Conservation (phyloP, 441 rosid genomes). For the Gossypium davidsonii region DNA sequence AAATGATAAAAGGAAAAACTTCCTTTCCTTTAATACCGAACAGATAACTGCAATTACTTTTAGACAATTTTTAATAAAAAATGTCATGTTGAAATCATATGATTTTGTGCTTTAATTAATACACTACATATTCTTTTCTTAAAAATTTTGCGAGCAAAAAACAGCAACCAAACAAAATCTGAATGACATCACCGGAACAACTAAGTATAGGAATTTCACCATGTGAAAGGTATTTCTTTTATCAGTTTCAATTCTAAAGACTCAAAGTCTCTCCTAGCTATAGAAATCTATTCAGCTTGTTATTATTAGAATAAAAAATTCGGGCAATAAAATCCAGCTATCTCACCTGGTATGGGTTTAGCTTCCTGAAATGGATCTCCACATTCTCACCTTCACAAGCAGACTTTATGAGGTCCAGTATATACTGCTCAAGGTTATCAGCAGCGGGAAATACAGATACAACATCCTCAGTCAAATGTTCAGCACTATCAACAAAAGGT, state of each 20-base stretch:
- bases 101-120: background rate
- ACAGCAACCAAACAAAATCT: no score
- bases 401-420: conserved; percentile 59
- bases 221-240: background rate
- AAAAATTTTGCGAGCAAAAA: no score
- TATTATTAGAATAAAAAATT: conserved; percentile 3
- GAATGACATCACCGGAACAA: background rate
- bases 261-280: background rate
- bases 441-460: conserved; percentile 92
- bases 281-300: background rate
- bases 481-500: conserved; percentile 87
- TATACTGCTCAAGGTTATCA: conserved; percentile 84
- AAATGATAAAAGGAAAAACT: background rate
- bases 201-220: background rate
- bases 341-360: conserved; percentile 76
- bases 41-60: conserved; percentile 4
- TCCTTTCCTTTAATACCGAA: background rate
- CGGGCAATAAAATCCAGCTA: conserved; percentile 9
- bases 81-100: background rate
- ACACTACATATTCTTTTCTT: no score
- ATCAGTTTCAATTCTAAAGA: conserved; percentile 3
- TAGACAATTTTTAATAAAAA: background rate
- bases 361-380: conserved; percentile 64
- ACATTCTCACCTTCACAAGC: conserved; percentile 53
- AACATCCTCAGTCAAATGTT: conserved; percentile 89